phyloP scores from a whole-genome alignment of 495 filamentous ascomycete genomes.

The Collariella sp. region DNA sequence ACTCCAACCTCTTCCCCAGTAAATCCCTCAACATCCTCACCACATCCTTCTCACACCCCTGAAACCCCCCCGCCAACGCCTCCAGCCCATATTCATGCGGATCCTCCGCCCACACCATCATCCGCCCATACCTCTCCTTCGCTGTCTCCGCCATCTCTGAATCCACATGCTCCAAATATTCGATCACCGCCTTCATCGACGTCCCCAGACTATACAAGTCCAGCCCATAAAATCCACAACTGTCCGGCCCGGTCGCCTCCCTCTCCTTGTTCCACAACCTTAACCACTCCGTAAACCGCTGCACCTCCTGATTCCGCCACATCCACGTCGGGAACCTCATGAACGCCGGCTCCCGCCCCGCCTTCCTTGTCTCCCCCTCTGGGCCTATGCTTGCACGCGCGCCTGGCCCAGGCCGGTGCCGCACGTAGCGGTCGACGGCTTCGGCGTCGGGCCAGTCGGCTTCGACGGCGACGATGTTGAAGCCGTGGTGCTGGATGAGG shows the following conservation, averaged over 20 bases:
- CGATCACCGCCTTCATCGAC: conserved; percentile 44
- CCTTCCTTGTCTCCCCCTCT: conserved; percentile 4
- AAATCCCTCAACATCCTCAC: conserved; percentile 41
- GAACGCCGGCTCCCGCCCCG: conserved; percentile 36
- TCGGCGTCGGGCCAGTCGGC: conserved; percentile 55
- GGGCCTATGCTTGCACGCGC: conserved; percentile 25
- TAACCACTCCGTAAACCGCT: conserved; percentile 51
- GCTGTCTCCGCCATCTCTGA: conserved; percentile 39
- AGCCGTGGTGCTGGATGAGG: conserved; percentile 45
- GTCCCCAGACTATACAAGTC: conserved; percentile 49
- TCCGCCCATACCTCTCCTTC: conserved; percentile 37
- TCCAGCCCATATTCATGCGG: conserved; percentile 47
- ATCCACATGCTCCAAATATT: conserved; percentile 46
- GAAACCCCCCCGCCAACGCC: conserved; percentile 33
- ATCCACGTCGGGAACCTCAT: conserved; percentile 53
- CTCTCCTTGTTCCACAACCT: conserved; percentile 35
- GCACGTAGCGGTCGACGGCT: conserved; percentile 49
- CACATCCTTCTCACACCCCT: conserved; percentile 43
- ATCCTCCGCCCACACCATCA: conserved; percentile 46
- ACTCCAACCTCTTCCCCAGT: conserved; percentile 39
- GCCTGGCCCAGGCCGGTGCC: conserved; percentile 31
- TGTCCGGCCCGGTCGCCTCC: conserved; percentile 20
- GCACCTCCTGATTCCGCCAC: conserved; percentile 52
- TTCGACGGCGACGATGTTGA: conserved; percentile 48
- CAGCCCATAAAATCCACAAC: conserved; percentile 46